phyloP scores from a whole-genome alignment of 768 basidiomycete species.

The Dacryopinax primogenitus region DNA sequence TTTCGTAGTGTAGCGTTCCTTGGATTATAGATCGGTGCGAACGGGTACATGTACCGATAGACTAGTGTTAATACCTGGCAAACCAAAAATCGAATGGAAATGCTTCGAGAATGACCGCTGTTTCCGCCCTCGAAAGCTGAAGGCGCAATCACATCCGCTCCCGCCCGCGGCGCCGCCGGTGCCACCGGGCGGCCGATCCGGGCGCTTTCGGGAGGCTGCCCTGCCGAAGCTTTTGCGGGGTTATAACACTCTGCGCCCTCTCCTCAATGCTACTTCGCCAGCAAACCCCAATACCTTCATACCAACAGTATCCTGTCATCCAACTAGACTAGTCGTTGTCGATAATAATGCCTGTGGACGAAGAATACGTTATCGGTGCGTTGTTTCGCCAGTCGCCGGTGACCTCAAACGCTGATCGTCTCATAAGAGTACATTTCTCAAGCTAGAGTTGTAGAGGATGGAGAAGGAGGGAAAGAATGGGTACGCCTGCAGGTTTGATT shows the following conservation, averaged over 20 bases:
- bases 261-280: too few species aligned
- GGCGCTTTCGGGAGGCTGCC: too few species aligned
- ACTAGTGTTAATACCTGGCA: slow-evolving; percentile 7
- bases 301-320: too few species aligned
- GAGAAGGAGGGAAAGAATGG: neutral
- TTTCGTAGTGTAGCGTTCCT: neutral
- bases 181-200: too few species aligned
- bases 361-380: neutral
- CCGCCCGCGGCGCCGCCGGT: neutral
- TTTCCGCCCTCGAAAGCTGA: too few species aligned
- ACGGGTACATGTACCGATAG: slow-evolving; percentile 7
- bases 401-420: neutral
- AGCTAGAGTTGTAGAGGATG: neutral
- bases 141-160: neutral
- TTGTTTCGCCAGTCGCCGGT: neutral
- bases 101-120: neutral
- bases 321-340: too few species aligned
- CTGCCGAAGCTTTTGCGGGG: too few species aligned
- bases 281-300: too few species aligned
- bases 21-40: slow-evolving; percentile 5
- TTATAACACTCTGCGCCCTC: too few species aligned
- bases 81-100: neutral
- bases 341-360: neutral
- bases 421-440: neutral
- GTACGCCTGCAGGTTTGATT: neutral